phyloP scores from a whole-genome alignment of 495 filamentous ascomycete species.

The Aspergillus funiculosus region DNA sequence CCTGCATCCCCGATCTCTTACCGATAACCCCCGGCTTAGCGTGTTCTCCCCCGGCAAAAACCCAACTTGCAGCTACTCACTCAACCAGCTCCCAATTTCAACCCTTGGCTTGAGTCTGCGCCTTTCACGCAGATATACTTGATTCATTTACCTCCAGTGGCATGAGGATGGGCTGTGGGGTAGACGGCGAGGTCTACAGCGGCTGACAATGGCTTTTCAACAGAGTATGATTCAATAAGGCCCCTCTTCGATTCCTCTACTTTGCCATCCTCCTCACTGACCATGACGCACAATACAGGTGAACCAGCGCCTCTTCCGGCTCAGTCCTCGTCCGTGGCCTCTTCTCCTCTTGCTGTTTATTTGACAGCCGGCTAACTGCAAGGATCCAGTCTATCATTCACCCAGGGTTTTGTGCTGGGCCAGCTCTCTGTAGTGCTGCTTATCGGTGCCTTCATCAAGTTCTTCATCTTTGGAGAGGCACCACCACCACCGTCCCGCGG shows the following conservation, averaged over 20 bases:
- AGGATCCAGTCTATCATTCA: conserved; percentile 69
- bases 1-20: neutral
- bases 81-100: neutral
- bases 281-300: conserved; percentile 23
- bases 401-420: conserved; percentile 86
- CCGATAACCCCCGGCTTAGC: conserved; percentile 11
- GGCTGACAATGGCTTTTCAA: conserved; percentile 37
- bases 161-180: conserved; percentile 27
- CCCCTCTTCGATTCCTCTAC: neutral
- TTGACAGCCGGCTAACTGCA: conserved; percentile 7
- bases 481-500: conserved; percentile 75
- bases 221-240: conserved; percentile 23
- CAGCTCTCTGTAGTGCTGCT: conserved; percentile 87
- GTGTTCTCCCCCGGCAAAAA: neutral
- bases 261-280: neutral
- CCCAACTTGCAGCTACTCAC: neutral
- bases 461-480: conserved; percentile 98
- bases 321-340: conserved; percentile 44
- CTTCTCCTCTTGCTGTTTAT: neutral
- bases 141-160: conserved; percentile 2
- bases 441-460: conserved; percentile 93
- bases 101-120: neutral
- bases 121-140: neutral
- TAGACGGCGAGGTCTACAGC: conserved; percentile 22
- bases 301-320: conserved; percentile 32